Percentiles rank a stretch among this genome's conserved stretches.
These are phyloP conservation scores for Boletus austroedulis DNA, from an alignment of 1,284 basidiomycete species.

Conservation along the genomic window DNA sequence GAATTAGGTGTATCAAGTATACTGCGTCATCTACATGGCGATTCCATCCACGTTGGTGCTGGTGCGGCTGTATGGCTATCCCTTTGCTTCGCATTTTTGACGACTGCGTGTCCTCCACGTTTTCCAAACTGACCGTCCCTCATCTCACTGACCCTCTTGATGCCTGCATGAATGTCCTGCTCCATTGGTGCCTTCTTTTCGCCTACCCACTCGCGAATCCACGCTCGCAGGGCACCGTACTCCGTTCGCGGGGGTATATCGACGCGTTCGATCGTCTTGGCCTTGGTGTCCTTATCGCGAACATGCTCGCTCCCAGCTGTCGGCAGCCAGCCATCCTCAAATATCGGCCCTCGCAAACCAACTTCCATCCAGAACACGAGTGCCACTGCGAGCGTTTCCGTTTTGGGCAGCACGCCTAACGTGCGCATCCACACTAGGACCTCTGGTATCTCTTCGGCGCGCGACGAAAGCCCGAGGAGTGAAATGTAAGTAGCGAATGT, in stretches of 20 bases:
- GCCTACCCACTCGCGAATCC: conserved; percentile 71
- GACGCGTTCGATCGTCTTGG: not conserved
- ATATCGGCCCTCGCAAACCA: conserved; percentile 54
- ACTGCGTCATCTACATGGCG: conserved; percentile 4
- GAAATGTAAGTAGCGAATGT: conserved; percentile 63
- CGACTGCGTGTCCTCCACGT: conserved; percentile 7
- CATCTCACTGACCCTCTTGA: conserved; percentile 33
- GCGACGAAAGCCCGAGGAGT: conserved; percentile 54
- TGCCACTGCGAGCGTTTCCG: conserved; percentile 57
- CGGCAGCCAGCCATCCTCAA: conserved; percentile 42
- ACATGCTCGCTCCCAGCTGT: conserved; percentile 34
- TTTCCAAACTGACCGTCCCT: conserved; percentile 20
- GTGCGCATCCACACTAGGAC: conserved; percentile 76
- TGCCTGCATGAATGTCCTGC: conserved; percentile 32
- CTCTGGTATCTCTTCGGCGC: conserved; percentile 61
- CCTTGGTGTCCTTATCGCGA: conserved; percentile 19
- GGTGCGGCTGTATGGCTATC: not conserved
- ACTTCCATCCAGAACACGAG: conserved; percentile 73
- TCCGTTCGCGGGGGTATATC: conserved; percentile 19
- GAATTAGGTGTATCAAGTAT: not conserved
- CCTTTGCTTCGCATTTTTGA: not conserved
- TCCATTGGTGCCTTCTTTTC: conserved; percentile 51
- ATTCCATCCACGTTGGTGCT: not conserved
- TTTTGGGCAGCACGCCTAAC: conserved; percentile 52
- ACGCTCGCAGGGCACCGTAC: conserved; percentile 43